A percentile compares a stretch with the other conserved stretches of the same genome.
These are phyloP conservation scores for Chalciporus chontae DNA, from an alignment of 768 basidiomycete genomes.

Conservation along the genomic window DNA sequence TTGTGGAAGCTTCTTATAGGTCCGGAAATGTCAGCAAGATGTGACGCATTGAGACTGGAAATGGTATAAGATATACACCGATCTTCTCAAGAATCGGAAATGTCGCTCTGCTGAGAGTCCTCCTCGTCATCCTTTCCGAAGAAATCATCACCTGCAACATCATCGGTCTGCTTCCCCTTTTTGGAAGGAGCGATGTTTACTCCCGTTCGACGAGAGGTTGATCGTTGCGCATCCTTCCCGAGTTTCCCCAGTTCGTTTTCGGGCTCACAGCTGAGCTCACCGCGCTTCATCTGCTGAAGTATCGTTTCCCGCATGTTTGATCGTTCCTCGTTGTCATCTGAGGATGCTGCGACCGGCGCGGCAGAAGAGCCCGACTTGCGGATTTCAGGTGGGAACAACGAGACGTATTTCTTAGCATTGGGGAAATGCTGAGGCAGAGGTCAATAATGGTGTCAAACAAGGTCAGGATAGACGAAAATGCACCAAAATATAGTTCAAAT, in stretches of 20 bases:
- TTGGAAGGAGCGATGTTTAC: slow-evolving; percentile 1
- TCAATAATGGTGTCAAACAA: slow-evolving; percentile 1
- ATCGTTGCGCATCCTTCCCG: slow-evolving; percentile 6
- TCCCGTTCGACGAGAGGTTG: neutral
- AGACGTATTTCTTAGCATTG: slow-evolving; percentile 83
- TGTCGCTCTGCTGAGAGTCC: slow-evolving; percentile 14
- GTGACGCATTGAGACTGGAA: neutral
- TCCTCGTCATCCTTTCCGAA: slow-evolving; percentile 27
- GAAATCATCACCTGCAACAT: slow-evolving; percentile 23
- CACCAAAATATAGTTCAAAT: slow-evolving; percentile 88
- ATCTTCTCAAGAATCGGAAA: slow-evolving; percentile 15
- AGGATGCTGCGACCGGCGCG: slow-evolving; percentile 5
- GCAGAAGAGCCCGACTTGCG: slow-evolving; percentile 17
- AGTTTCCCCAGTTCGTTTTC: slow-evolving; percentile 39
- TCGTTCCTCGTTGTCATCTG: slow-evolving; percentile 44
- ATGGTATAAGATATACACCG: slow-evolving; percentile 79
- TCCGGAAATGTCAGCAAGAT: neutral
- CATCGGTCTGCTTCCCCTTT: slow-evolving; percentile 10
- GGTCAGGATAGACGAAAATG: slow-evolving; percentile 1
- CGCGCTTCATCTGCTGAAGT: slow-evolving; percentile 53
- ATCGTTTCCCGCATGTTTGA: slow-evolving; percentile 61
- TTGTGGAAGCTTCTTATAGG: neutral
- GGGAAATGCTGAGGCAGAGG: slow-evolving; percentile 65
- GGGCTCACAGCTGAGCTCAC: slow-evolving; percentile 57
- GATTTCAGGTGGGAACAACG: slow-evolving; percentile 76